Base-by-base conservation (phyloP, 2,329 filamentous ascomycete species). In the Fusarium keratoplasticum region DNA sequence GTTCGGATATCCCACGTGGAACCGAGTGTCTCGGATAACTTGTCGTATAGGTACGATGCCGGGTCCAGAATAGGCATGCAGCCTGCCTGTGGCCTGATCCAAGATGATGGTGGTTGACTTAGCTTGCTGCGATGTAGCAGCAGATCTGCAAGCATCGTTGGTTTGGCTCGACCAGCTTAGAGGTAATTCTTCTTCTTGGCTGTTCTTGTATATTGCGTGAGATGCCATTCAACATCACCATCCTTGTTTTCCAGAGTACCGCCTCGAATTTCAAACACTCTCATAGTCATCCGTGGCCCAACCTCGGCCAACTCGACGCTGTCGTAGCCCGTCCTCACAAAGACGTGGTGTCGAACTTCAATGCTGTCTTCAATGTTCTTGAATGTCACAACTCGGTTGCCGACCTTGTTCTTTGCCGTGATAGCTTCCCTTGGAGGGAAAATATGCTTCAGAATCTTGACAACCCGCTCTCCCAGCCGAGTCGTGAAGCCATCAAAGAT, bases 271-370 rank as follows among this genome's bases (percentile, higher is more conserved):
- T 98, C 95, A 80, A 98, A 99, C 62, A 95, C 86, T 76, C 95
- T 89, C 95, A 98, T 96, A n/a, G 95, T 98, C 94, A 98, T 98
- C 66, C 96, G 89, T 1, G 96, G 96, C 0, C 96, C 95, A 60
- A 97, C 95, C 82, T 98, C 95, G 16, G 94, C 92, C 77, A 98
- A 84, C 82, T 97, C 95, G 4, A 98, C 94, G 67, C 93, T 94
- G 80, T 97, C 92, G 80, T 96, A 96, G 1, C 94, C 93, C 0
- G 96, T 98, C 81, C 94, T 92, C 20, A 99, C 96, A 80, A 98
- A 99, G 3, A 99, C 95, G 81, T 89, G 84, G 60, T 86, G 85
- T 52, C 96, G 90, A 54, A 99, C 93, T 83, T 99, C 96, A 61
- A 98, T 97, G 69, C 93, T 92, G 69, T 98, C 95, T 75, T 98